Evolutionary conservation across 2,329 filamentous ascomycete genomes (phyloP).

Genomic region (Penicillium sp.): DNA sequence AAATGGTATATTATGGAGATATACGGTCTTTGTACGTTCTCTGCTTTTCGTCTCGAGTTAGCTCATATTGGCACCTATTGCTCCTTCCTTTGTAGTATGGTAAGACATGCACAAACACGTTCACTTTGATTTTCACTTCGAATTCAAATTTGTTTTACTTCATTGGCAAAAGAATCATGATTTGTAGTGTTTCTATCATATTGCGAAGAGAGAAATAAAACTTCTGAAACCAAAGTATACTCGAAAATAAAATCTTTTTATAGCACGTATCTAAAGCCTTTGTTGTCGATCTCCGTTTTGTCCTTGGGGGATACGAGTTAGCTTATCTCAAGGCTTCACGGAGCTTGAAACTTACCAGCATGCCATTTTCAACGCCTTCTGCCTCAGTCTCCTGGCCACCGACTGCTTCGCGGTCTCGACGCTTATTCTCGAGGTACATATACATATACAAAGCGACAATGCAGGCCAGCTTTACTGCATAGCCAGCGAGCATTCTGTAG

Average conservation of each 20-base stretch:
- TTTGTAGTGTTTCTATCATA: background rate
- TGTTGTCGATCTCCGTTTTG: conserved; percentile 56
- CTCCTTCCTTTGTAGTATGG: too few relatives aligned
- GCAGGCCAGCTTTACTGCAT: conserved; percentile 51
- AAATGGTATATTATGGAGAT: too few relatives aligned
- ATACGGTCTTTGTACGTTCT: too few relatives aligned
- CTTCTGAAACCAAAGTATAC: background rate
- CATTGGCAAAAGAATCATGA: too few relatives aligned
- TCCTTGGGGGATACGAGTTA: conserved; percentile 28
- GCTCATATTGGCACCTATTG: too few relatives aligned
- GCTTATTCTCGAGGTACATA: conserved; percentile 56
- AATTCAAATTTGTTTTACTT: background rate
- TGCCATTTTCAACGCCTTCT: conserved; percentile 54
- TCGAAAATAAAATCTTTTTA: conserved; percentile 15
- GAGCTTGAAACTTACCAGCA: conserved; percentile 41
- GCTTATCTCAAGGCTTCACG: background rate
- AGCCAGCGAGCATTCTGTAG: conserved; percentile 56
- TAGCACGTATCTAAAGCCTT: conserved; percentile 53
- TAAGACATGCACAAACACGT: too few relatives aligned
- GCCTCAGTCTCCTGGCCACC: conserved; percentile 45
- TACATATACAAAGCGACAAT: conserved; percentile 55
- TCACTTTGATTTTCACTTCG: background rate
- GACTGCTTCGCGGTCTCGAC: conserved; percentile 50
- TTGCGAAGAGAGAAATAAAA: too few relatives aligned
- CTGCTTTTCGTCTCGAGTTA: too few relatives aligned